Evolutionary conservation across 345 rosid species (phyloP), one percentile per base, ranked within the genome.

Genomic region (Corchorus olitorius): DNA sequence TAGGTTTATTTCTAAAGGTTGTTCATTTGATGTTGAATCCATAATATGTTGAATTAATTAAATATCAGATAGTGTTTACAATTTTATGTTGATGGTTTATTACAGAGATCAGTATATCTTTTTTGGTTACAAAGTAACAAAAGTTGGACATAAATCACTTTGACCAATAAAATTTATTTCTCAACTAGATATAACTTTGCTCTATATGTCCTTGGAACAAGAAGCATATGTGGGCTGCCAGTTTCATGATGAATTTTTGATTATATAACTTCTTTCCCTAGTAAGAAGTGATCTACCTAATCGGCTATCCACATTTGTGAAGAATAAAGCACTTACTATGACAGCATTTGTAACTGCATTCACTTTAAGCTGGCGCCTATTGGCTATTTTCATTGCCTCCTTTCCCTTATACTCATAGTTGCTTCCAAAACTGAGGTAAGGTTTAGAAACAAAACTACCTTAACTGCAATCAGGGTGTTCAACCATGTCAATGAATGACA

Each of bases 251-350:
- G 27, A 27, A 27, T 27, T 27, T 27, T 27, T 27, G 1, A 1
- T 27, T 27, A 27, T 27, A 27, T 27, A 27, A 27, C 27, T 27
- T 27, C 27, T 27, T 27, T 27, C 92, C 43, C 73, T 87, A 54
- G 97, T 94, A 15, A 80, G 94, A 59, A 88, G 94, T 73, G 84
- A 95, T 70, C 83, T 94, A 8, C 97, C 93, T 4, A 97, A 94
- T 75, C 89, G 97, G 22, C 81, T 94, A 54, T 92, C 98, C 3
- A 91, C 92, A 73, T 81, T 94, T 64, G 87, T 89, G 35, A 97
- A 94, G 70, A 94, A 93, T 78, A n/a, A 82, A 22, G 84, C 97
- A 60, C 97, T 94, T 69, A 89, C 88, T 0, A 65, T 86, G 46
- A 91, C 97, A 54, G 93, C 98, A n/a, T 91, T 89, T 64, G 87